These are phyloP conservation scores for Conticribra weissflogii DNA, from an alignment of 108 stramenopile species.

Conservation along the genomic window DNA sequence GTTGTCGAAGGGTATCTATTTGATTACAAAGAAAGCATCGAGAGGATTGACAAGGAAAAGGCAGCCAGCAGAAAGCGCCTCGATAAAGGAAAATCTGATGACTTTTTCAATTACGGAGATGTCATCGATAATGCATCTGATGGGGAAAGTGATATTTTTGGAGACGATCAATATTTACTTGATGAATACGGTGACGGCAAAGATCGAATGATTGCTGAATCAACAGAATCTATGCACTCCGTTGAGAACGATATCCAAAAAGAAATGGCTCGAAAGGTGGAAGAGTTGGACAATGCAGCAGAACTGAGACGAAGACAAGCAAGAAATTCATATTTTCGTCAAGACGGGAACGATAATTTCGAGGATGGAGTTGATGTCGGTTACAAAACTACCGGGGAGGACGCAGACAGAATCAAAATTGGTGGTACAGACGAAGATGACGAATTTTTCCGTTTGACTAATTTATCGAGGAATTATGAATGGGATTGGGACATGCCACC, in stretches of 20 bases:
- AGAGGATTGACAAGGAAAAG: conserved; percentile 38
- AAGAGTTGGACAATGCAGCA: conserved; percentile 50
- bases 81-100: conserved; percentile 8
- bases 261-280: conserved; percentile 53
- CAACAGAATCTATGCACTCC: background rate
- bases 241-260: conserved; percentile 47
- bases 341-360: conserved; percentile 26
- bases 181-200: conserved; percentile 9
- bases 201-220: background rate
- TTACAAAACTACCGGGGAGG: too few species aligned
- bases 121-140: too few species aligned
- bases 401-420: conserved; percentile 14
- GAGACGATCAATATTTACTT: conserved; percentile 5
- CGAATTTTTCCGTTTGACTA: conserved; percentile 3
- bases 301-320: conserved; percentile 20
- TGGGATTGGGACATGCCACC: conserved; percentile 9
- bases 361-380: conserved; percentile 6
- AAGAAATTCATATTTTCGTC: background rate
- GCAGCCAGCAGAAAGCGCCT: conserved; percentile 27
- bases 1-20: conserved; percentile 74
- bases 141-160: too few species aligned
- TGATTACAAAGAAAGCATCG: conserved; percentile 41
- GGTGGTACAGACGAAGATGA: conserved; percentile 41
- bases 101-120: conserved; percentile 1
- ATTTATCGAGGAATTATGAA: conserved; percentile 20